These are phyloP conservation scores for Monosporascus ibericus DNA, from an alignment of 2,329 filamentous ascomycete genomes.

Conservation along the genomic window DNA sequence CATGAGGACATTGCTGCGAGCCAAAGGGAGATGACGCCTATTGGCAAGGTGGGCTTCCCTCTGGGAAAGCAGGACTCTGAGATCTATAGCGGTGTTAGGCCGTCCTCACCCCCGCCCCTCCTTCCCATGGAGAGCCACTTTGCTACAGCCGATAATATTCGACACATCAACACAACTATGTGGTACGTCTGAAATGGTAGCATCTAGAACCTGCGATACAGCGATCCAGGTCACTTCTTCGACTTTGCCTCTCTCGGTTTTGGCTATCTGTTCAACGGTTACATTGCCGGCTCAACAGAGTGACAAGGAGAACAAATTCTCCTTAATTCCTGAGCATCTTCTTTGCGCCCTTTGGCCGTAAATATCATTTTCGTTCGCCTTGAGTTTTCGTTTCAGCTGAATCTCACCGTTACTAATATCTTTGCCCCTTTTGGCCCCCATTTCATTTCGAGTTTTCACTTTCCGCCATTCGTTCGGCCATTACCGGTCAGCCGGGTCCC, in stretches of 20 bases:
- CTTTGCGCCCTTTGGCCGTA: too few species aligned
- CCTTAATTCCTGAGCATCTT: too few species aligned
- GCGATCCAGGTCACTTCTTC: not conserved
- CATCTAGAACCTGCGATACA: not conserved
- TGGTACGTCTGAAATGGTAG: conserved; percentile 33
- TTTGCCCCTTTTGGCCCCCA: too few species aligned
- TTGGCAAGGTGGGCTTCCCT: conserved; percentile 32
- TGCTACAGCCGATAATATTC: conserved; percentile 7
- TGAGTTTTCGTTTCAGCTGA: too few species aligned
- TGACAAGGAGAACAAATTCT: too few species aligned
- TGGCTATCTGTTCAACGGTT: conserved; percentile 13
- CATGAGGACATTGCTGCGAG: conserved; percentile 56
- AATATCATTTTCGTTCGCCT: too few species aligned
- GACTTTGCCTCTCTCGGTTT: conserved; percentile 9
- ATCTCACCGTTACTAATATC: too few species aligned
- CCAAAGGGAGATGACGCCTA: conserved; percentile 33
- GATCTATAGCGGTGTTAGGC: conserved; percentile 8
- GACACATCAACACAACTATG: conserved; percentile 33
- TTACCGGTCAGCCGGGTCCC: too few species aligned
- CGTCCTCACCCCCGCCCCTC: conserved; percentile 18
- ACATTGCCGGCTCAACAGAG: too few species aligned
- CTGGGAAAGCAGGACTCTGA: conserved; percentile 19
- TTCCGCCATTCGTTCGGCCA: too few species aligned
- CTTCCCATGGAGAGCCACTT: conserved; percentile 21
- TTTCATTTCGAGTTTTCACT: too few species aligned